Evolutionary conservation across 305 asterid species (phyloP), one percentile per base, ranked within the genome.

Genomic region (Fraxinus paxiana): DNA sequence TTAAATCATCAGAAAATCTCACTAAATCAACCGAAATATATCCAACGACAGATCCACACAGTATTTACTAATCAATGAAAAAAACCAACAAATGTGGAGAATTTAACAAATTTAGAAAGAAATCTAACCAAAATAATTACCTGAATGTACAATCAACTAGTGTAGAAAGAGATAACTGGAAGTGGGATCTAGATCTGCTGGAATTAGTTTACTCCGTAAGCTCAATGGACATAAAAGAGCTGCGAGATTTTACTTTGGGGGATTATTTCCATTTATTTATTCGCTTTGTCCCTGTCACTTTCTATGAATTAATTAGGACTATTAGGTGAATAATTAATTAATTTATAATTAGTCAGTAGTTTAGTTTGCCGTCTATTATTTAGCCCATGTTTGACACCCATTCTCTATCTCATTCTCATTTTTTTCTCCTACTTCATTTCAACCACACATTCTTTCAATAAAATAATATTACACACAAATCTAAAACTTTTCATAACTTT

Each of bases 151-250:
- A 83, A 48, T 31, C 67, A 48, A 75, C 3, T 24, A 20, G 82
- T 15, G 75, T 13, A 83, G 59, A 83, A 74, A 56, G 74, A 67
- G 59, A 63, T 79, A 76, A 79, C 43, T 30, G 80, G 82, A 33
- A 54, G 79, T 41, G 84, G 75, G 89, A 86, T 88, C 91, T 85
- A 76, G 91, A 88, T 88, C 91, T 88, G 87, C 87, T 83, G 61
- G 17, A 74, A 22, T 56, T 71, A 20, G 79, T 86, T 80, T 46
- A 28, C 81, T 82, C 80, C 5, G 30, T 80, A 82, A 84, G 84
- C 81, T 69, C 48, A 38, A 46, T 71, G 69, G 38, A 26, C 30
- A 71, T 24, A 26, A 37, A 79, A 78, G 73, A 63, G 63, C 15
- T 72, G 77, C 61, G 37, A 77, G 79, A 86, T 82, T 86, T 79